phyloP scores from a whole-genome alignment of 116 monocot species.

The Phalaenopsis hybrid region DNA sequence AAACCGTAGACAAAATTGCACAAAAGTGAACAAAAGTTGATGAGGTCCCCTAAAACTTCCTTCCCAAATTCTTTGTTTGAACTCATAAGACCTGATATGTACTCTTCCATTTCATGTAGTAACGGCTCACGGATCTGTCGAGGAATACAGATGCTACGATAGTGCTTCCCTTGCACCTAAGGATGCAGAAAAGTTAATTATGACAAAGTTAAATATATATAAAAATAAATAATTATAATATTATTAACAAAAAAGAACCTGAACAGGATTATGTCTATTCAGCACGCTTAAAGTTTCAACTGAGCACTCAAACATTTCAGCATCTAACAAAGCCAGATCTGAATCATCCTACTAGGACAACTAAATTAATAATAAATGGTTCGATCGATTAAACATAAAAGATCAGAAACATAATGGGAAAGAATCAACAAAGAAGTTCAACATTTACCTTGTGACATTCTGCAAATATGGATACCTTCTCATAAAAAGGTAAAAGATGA shows the following conservation, averaged over 20 bases:
- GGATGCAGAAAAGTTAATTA: slow-evolving; percentile 2
- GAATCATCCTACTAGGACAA: slow-evolving; percentile 14
- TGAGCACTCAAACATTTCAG: slow-evolving; percentile 43
- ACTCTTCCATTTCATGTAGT: slow-evolving; percentile 52
- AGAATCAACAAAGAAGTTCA: not conserved
- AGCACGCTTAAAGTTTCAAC: slow-evolving; percentile 58
- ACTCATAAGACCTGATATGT: slow-evolving; percentile 25
- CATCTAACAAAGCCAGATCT: slow-evolving; percentile 8
- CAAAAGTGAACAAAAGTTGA: slow-evolving; percentile 58
- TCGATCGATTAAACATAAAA: not conserved
- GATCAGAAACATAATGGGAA: not conserved
- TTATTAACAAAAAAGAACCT: slow-evolving; percentile 30
- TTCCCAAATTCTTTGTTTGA: slow-evolving; percentile 23
- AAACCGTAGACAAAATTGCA: slow-evolving; percentile 51
- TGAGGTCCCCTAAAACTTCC: slow-evolving; percentile 26
- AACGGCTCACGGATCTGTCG: slow-evolving; percentile 41
- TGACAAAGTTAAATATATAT: not conserved
- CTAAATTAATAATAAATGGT: not conserved
- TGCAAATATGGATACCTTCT: not conserved
- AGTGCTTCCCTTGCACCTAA: slow-evolving; percentile 30
- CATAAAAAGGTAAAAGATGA: slow-evolving; percentile 30
- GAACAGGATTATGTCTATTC: slow-evolving; percentile 9
- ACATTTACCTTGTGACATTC: slow-evolving; percentile 29
- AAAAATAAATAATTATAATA: not conserved
- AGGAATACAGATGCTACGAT: slow-evolving; percentile 41